phyloP scores from a whole-genome alignment of 805 yeast genomes.

The Allodekkera sacchari region DNA sequence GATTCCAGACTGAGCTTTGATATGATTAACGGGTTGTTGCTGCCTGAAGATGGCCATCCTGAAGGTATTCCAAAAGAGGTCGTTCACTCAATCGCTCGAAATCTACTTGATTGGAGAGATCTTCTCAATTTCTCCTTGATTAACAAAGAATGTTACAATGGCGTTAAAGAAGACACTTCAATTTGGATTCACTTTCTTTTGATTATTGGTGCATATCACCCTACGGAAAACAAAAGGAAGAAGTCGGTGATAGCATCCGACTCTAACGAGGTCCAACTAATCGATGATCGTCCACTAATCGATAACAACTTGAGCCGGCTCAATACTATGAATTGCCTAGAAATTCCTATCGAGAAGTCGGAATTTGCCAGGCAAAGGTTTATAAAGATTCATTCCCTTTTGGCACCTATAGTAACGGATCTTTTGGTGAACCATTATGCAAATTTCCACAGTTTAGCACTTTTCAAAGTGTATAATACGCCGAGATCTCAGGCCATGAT shows the following conservation, averaged over 20 bases:
- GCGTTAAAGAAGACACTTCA: slow-evolving; percentile 11
- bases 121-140: slow-evolving; percentile 20
- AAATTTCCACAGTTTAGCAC: slow-evolving; percentile 23
- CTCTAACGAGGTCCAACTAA: neutral
- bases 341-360: slow-evolving; percentile 15
- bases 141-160: slow-evolving; percentile 19
- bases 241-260: neutral
- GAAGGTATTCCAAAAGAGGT: slow-evolving; percentile 4
- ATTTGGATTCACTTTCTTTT: slow-evolving; percentile 21
- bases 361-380: slow-evolving; percentile 18
- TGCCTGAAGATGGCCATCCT: neutral
- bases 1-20: slow-evolving; percentile 14
- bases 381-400: slow-evolving; percentile 17
- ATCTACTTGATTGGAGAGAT: slow-evolving; percentile 18
- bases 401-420: slow-evolving; percentile 23
- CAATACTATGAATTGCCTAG: slow-evolving; percentile 20
- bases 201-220: slow-evolving; percentile 18
- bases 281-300: slow-evolving; percentile 3
- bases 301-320: slow-evolving; percentile 12
- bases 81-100: slow-evolving; percentile 13
- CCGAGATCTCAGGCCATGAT: slow-evolving; percentile 25
- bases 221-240: neutral
- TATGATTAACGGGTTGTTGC: neutral
- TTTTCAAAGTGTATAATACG: slow-evolving; percentile 21
- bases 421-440: slow-evolving; percentile 25